These are phyloP conservation scores for Bipolaris victoriae DNA, from an alignment of 2,329 filamentous ascomycete species.

Conservation along the genomic window DNA sequence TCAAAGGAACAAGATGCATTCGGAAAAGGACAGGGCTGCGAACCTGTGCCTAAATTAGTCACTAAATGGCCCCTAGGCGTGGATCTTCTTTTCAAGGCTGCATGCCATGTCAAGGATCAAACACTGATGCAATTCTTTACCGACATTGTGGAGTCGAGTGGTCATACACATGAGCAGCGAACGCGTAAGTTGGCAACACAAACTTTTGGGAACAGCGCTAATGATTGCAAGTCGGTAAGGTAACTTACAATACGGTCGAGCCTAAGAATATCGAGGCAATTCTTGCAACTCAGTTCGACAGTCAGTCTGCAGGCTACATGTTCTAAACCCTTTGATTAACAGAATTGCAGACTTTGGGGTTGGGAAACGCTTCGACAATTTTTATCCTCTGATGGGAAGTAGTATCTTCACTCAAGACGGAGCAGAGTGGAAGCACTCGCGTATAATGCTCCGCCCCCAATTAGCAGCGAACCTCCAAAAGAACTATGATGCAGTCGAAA, in stretches of 20 bases:
- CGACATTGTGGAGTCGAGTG: neutral
- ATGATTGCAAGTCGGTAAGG: neutral
- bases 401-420: constrained; percentile 30
- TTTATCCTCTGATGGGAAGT: constrained; percentile 19
- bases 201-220: neutral
- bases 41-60: neutral
- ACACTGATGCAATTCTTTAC: neutral
- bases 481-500: constrained; percentile 1
- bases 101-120: neutral
- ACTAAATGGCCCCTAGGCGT: neutral
- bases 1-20: neutral
- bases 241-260: neutral
- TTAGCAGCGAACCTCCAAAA: constrained; percentile 42
- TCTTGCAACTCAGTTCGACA: neutral
- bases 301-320: neutral
- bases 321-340: neutral
- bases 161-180: neutral
- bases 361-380: constrained; percentile 1
- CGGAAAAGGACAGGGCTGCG: neutral
- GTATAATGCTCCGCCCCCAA: constrained; percentile 42
- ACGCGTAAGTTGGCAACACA: neutral
- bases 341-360: constrained; percentile 11
- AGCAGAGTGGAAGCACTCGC: constrained; percentile 34
- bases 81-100: neutral
- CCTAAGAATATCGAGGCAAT: neutral